Percentiles rank a stretch among this genome's conserved stretches.
These are phyloP conservation scores for Aschersonia sp. DNA, from an alignment of 2,329 filamentous ascomycete genomes.

Conservation along the genomic window DNA sequence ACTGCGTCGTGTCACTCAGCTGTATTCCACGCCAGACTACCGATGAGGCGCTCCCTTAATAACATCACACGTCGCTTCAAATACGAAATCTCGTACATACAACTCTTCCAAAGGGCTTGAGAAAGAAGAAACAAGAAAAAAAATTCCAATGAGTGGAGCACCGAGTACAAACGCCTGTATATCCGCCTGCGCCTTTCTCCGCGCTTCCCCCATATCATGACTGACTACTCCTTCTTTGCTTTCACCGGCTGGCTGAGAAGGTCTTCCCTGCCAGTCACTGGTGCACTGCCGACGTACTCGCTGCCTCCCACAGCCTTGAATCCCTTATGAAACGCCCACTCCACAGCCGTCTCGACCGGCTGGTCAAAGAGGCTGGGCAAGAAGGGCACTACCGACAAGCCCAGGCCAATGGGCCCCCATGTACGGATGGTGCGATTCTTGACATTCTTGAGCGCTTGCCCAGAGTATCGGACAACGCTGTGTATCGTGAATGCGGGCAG, in stretches of 20 bases:
- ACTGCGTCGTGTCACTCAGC: no score
- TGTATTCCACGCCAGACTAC: no score
- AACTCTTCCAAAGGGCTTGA: no score
- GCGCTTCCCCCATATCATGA: background rate
- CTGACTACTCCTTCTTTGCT: constrained; percentile 26
- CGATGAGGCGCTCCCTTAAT: no score
- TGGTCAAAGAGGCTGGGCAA: constrained; percentile 77
- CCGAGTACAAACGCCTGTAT: background rate
- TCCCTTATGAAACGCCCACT: constrained; percentile 76
- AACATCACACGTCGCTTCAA: no score
- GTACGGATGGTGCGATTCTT: constrained; percentile 67
- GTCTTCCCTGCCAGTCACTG: constrained; percentile 35
- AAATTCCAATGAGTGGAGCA: no score
- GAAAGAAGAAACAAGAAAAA: no score
- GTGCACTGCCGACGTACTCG: constrained; percentile 38
- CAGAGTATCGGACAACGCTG: constrained; percentile 80
- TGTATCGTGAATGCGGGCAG: constrained; percentile 89
- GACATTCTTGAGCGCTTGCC: constrained; percentile 65
- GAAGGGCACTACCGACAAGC: constrained; percentile 65
- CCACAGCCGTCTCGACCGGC: constrained; percentile 81
- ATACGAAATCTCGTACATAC: no score
- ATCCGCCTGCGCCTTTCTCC: no score
- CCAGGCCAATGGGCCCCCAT: constrained; percentile 81
- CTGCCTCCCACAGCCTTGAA: constrained; percentile 60
- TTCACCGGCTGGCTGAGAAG: constrained; percentile 26